Percentiles rank a stretch among this genome's conserved stretches.
phyloP scores from a whole-genome alignment of 2,329 filamentous ascomycete genomes.

The Colletotrichum horii region DNA sequence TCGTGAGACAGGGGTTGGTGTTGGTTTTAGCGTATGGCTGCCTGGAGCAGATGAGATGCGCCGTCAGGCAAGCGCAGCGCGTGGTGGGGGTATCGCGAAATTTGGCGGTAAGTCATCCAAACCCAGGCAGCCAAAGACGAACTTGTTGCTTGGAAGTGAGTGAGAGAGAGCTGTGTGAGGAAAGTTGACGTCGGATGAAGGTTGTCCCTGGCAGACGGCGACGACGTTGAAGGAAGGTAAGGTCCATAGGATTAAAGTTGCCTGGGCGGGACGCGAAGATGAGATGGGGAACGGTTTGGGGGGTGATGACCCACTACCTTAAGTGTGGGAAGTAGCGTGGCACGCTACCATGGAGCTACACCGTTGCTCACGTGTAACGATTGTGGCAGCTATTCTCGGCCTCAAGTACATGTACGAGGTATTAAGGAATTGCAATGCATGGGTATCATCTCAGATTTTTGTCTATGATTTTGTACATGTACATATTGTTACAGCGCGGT shows the following conservation, averaged over 20 bases:
- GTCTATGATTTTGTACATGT: background rate
- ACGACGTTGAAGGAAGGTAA: background rate
- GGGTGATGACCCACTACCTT: too few species aligned
- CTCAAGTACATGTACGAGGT: too few species aligned
- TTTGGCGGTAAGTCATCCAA: too few species aligned
- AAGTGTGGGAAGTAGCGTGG: too few species aligned
- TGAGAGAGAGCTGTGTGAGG: background rate
- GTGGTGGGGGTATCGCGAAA: background rate
- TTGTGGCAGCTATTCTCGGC: too few species aligned
- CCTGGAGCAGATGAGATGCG: background rate
- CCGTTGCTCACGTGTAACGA: background rate
- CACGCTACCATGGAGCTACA: too few species aligned
- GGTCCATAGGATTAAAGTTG: background rate
- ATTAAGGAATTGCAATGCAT: too few species aligned
- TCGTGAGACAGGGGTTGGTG: background rate
- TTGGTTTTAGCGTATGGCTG: background rate
- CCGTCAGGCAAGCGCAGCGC: too few species aligned
- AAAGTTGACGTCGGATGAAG: background rate
- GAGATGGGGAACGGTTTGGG: background rate
- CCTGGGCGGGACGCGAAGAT: background rate
- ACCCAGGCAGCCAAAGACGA: background rate
- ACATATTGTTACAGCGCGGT: slow-evolving; percentile 8
- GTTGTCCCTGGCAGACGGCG: background rate
- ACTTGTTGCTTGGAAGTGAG: background rate
- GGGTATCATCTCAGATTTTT: slow-evolving; percentile 9